Base-by-base conservation (phyloP, 1,139 yeast genomes). In the Sugiyamaella pinicola region DNA sequence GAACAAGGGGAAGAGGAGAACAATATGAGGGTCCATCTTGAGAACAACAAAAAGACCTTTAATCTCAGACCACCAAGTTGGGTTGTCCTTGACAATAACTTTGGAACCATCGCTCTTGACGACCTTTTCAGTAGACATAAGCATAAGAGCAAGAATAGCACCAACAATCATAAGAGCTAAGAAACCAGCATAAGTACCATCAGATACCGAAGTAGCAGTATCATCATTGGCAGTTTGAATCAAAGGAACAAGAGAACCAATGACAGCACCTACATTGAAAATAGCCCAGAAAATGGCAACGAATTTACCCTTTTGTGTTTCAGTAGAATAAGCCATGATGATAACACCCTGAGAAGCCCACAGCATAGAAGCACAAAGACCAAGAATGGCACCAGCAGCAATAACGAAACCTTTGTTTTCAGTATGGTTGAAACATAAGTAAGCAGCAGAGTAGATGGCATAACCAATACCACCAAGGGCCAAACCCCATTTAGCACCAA, bases 311-410 rank as follows among this genome's bases (percentile, higher is more conserved):
- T 81, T 81, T 44, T 65, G 72, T 47, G 69, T 64, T 66, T 81
- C 85, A n/a, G 80, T 66, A 5, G 84, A 80, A 58, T 81, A 82
- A 19, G 81, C 71, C 75, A 81, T 77, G 61, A 81, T 76, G 44
- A 82, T 74, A 41, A 80, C 71, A 54, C 84, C 84, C 64, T 81
- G 85, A 37, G 83, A 84, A 41, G 83, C 78, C 86, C 86, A 82
- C 47, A 81, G 72, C 51, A 74, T 68, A 33, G 80, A 71, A 4
- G 86, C 86, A 67, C 83, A 77, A 28, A 79, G 56, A 64, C 86
- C 86, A 57, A 82, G 74, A 63, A 75, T 75, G 15, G 84, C 85
- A 54, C 85, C 84, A 13, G 84, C 76, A 56, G 80, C 79, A 52
- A 81, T 76, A 52, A 79, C 81, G 64, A 80, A 82, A 2, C 82